phyloP scores from a whole-genome alignment of 2,329 filamentous ascomycete genomes.

The Fusarium sp. region DNA sequence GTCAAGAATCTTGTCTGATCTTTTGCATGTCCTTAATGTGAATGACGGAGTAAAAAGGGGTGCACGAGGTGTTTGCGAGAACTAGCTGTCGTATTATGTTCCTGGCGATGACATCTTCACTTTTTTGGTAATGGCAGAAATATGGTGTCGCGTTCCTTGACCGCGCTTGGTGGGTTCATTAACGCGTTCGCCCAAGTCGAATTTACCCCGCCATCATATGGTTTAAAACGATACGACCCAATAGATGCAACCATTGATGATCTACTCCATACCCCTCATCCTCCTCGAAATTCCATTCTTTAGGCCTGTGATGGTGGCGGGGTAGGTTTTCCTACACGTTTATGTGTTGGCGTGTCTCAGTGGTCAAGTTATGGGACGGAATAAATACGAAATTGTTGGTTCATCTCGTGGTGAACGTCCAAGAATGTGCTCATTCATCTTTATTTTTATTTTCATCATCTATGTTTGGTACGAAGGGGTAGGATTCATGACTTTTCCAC shows the following conservation, averaged over 20 bases:
- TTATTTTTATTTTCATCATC: constrained; percentile 42
- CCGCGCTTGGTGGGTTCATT: constrained; percentile 32
- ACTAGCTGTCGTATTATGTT: constrained; percentile 8
- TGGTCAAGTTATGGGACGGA: background rate
- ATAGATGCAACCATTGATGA: constrained; percentile 19
- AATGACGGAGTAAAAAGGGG: background rate
- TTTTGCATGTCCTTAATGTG: constrained; percentile 4
- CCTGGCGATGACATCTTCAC: constrained; percentile 19
- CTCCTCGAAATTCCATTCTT: constrained; percentile 1
- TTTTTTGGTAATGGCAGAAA: constrained; percentile 14
- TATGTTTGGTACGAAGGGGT: constrained; percentile 44
- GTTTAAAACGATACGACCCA: constrained; percentile 42
- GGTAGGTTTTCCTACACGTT: constrained; percentile 1
- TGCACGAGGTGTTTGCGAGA: background rate
- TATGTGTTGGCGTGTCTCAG: background rate
- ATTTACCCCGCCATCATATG: constrained; percentile 48
- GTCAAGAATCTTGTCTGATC: constrained; percentile 1
- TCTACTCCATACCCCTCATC: constrained; percentile 37
- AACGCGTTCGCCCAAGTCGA: constrained; percentile 24
- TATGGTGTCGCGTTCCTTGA: constrained; percentile 33
- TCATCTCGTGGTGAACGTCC: no score
- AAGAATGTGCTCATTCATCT: constrained; percentile 16
- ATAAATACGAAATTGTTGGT: no score
- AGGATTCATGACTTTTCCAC: constrained; percentile 45
- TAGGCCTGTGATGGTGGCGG: constrained; percentile 13